Evolutionary conservation across 208 protist species (phyloP).

Genomic region (Crithidia bombi): DNA sequence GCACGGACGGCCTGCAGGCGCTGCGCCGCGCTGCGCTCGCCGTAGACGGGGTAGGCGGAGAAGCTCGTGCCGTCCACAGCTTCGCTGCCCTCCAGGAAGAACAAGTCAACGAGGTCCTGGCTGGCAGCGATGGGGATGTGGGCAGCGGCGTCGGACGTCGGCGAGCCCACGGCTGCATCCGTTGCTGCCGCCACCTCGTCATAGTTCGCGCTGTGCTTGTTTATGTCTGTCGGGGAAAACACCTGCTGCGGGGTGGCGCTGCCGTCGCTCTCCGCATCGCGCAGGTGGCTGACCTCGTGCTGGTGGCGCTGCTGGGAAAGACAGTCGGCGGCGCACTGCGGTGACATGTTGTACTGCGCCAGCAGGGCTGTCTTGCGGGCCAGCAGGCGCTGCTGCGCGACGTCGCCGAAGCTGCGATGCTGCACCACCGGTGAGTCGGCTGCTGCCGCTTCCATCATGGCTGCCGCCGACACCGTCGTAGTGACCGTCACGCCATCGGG

Average conservation of each 20-base stretch:
- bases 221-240: conserved; percentile 26
- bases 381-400: conserved; percentile 15
- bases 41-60: conserved; percentile 51
- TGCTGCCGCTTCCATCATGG: neutral
- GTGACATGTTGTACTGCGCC: conserved; percentile 28
- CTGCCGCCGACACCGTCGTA: conserved; percentile 15
- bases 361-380: conserved; percentile 20
- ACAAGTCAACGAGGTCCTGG: conserved; percentile 49
- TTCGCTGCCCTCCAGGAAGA: conserved; percentile 51
- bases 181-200: neutral
- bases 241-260: neutral
- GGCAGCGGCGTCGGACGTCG: neutral
- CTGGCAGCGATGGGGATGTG: conserved; percentile 28
- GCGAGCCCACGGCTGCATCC: neutral
- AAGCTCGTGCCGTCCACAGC: conserved; percentile 44
- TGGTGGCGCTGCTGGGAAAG: conserved; percentile 5
- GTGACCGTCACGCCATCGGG: conserved; percentile 10
- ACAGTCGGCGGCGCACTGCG: conserved; percentile 15
- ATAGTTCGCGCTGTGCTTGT: conserved; percentile 21
- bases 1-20: conserved; percentile 38
- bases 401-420: neutral
- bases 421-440: neutral
- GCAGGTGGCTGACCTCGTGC: conserved; percentile 13
- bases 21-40: conserved; percentile 36
- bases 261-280: conserved; percentile 4